Evolutionary conservation across 139 green algal species (phyloP).

Genomic region (Monoraphidium neglectum): DNA sequence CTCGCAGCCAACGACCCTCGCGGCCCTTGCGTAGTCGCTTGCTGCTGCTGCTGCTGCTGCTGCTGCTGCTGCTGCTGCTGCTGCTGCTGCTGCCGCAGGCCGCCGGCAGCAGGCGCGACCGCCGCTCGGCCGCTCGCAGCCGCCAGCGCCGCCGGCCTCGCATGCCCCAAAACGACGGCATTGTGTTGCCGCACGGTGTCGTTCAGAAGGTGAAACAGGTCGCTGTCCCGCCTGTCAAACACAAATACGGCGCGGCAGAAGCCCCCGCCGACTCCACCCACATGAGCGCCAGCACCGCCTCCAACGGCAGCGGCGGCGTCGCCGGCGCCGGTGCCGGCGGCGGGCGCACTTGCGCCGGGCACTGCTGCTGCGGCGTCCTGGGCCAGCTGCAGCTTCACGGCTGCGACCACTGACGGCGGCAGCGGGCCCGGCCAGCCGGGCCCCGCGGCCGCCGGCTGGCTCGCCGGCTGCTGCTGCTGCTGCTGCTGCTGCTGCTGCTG

Average conservation of each 20-base stretch:
- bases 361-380: slow-evolving; percentile 1
- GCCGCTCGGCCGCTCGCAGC: not conserved
- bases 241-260: slow-evolving; percentile 55
- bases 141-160: not conserved
- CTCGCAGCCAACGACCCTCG: not conserved
- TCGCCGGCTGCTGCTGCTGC: slow-evolving; percentile 4
- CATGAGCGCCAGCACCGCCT: not conserved
- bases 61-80: too few relatives aligned
- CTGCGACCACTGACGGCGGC: too few relatives aligned
- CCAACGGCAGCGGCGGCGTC: not conserved
- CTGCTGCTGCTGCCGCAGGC: not conserved
- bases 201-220: slow-evolving; percentile 61
- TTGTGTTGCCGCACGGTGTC: slow-evolving; percentile 37
- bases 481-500: not conserved
- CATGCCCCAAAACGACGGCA: slow-evolving; percentile 4
- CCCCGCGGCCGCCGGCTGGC: slow-evolving; percentile 2
- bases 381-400: not conserved
- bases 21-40: not conserved
- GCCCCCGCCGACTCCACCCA: not conserved
- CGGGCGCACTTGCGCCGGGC: not conserved
- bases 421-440: too few relatives aligned
- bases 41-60: not conserved
- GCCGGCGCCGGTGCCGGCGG: not conserved
- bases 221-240: slow-evolving; percentile 64
- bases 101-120: not conserved